Base-by-base conservation (phyloP, 352 stramenopile species). In the Pythium myriotylum region DNA sequence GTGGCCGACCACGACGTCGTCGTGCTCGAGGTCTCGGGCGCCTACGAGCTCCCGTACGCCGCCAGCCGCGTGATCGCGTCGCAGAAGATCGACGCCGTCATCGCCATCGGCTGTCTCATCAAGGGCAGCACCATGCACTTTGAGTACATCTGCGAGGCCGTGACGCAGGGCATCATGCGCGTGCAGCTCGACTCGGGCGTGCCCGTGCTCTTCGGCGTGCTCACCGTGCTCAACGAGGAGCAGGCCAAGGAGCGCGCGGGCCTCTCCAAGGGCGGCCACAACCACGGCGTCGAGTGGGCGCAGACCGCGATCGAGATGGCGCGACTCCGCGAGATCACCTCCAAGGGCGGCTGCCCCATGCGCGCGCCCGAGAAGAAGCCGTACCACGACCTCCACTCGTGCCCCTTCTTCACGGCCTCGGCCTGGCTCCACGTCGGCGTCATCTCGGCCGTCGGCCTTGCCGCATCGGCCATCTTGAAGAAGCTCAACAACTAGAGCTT, bases 101-200 rank as follows among this genome's bases (percentile, higher is more conserved):
- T 99, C 52, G 97, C 86, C 67, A 72, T 98, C 56, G 97, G 97
- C 45, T 96, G 85, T 53, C 82, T 98, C 16, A 97, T 97, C 73
- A 98, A 98, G 74, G 97, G 97, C 48, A 96, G 98, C 52, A 99
- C 97, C 14, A 97, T 98, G 88, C 97, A 99, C 81, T 99, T 99
- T 74, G 97, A 99, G 89, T 99, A 99, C 82, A 99, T 99, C 79
- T 95, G 90, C 48, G 93, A 99, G 59, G 88, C 96, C 50, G 92
- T 98, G n/a, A 84, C 94, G 35, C 90, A 96, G 63, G 97, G 96
- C 57, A 94, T 99, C 70, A 99, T 99, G 96, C 87, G 88, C 68
- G 95, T 99, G 65, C 86, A 94, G 70, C 76, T 99, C 58, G 83
- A 97, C 69, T 95, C 94, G 24, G 80, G 79, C 39, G 79, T 93